A percentile compares a stretch with the other conserved stretches of the same genome.
Evolutionary conservation across 352 stramenopile genomes (phyloP).

Genomic region (Globisporangium rhizosaccharum): DNA sequence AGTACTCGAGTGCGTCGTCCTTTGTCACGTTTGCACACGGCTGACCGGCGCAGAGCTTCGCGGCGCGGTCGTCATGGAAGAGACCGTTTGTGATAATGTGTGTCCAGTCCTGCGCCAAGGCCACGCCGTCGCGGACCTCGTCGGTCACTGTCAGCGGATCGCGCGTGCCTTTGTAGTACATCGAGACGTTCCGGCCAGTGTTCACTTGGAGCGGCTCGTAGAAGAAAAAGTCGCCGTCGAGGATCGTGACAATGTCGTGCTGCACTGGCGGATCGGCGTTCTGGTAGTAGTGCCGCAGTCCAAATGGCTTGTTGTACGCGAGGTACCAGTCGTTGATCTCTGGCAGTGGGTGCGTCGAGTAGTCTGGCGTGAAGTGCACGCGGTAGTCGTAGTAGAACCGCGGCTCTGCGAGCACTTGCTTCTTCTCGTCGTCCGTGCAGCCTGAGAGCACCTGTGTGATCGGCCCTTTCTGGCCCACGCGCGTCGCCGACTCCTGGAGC

Average conservation of each 20-base stretch:
- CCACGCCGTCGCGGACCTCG: slow-evolving; percentile 30
- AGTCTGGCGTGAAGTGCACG: slow-evolving; percentile 30
- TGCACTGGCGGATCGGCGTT: slow-evolving; percentile 18
- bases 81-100: slow-evolving; percentile 9
- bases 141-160: slow-evolving; percentile 29
- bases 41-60: slow-evolving; percentile 7
- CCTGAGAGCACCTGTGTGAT: slow-evolving; percentile 54
- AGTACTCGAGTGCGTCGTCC: slow-evolving; percentile 22
- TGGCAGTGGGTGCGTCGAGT: slow-evolving; percentile 22
- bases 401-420: slow-evolving; percentile 26
- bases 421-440: slow-evolving; percentile 26
- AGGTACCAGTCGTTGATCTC: slow-evolving; percentile 39
- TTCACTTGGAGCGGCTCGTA: slow-evolving; percentile 29
- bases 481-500: slow-evolving; percentile 38
- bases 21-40: slow-evolving; percentile 12
- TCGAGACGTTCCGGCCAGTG: slow-evolving; percentile 29
- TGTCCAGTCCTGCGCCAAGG: slow-evolving; percentile 44
- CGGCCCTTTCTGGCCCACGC: slow-evolving; percentile 29
- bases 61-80: background rate
- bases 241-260: slow-evolving; percentile 17
- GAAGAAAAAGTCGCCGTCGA: slow-evolving; percentile 15
- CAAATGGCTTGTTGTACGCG: slow-evolving; percentile 24
- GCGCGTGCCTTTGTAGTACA: slow-evolving; percentile 33
- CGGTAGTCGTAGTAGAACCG: slow-evolving; percentile 47
- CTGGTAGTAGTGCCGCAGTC: slow-evolving; percentile 21